A percentile compares a stretch with the other conserved stretches of the same genome.
Evolutionary conservation across 352 stramenopile species (phyloP).

Genomic region (Thraustotheca clavata): DNA sequence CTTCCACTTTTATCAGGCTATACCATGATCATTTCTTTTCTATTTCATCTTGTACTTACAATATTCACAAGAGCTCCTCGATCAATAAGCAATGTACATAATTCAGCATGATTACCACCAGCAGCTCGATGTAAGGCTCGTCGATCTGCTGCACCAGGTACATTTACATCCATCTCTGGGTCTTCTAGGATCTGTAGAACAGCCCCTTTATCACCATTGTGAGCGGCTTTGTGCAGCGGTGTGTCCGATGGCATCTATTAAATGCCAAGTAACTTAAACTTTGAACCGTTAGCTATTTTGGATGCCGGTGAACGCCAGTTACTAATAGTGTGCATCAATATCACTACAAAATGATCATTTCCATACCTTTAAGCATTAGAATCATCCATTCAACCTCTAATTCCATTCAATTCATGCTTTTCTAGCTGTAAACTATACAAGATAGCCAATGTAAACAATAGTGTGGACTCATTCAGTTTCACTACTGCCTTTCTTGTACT

Average conservation of each 20-base stretch:
- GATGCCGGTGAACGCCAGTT: no score
- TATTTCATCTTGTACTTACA: no score
- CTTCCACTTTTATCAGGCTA: constrained; percentile 89
- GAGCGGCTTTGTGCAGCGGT: constrained; percentile 82
- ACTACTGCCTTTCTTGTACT: background rate
- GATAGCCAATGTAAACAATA: no score
- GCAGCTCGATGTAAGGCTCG: constrained; percentile 81
- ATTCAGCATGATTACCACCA: constrained; percentile 81
- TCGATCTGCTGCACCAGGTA: constrained; percentile 74
- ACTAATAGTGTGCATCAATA: no score
- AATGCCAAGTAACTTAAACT: background rate
- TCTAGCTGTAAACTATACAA: no score
- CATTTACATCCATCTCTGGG: constrained; percentile 84
- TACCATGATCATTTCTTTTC: background rate
- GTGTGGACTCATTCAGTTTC: no score
- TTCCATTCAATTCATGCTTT: no score
- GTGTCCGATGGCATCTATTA: constrained; percentile 77
- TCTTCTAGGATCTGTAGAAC: constrained; percentile 84
- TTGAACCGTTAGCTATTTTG: background rate
- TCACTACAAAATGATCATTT: no score
- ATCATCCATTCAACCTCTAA: no score
- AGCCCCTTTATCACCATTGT: constrained; percentile 85
- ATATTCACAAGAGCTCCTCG: constrained; percentile 81
- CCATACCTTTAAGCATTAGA: no score
- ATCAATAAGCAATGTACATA: constrained; percentile 80